Evolutionary conservation across 192 early-diverging fungal genomes (phyloP).

Genomic region (Podila verticillata): DNA sequence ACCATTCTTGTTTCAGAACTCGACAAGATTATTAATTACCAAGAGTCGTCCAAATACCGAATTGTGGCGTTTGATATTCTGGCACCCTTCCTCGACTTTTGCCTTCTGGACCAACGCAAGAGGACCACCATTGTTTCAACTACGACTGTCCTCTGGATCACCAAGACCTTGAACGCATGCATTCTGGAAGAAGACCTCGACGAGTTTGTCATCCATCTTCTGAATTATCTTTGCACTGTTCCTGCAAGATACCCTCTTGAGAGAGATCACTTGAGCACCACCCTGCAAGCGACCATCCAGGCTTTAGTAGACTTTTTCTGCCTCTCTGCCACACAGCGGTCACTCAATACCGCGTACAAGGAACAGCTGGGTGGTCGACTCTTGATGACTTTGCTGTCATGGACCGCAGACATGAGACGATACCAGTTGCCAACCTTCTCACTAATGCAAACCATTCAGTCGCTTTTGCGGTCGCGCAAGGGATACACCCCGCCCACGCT

Average conservation of each 20-base stretch:
- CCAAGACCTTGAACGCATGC: slow-evolving; percentile 25
- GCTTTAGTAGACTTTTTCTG: slow-evolving; percentile 35
- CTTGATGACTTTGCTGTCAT: slow-evolving; percentile 21
- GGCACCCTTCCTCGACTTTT: slow-evolving; percentile 39
- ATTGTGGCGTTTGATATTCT: slow-evolving; percentile 26
- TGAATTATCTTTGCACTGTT: slow-evolving; percentile 36
- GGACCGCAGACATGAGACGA: slow-evolving; percentile 39
- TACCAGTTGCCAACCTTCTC: slow-evolving; percentile 20
- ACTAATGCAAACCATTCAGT: slow-evolving; percentile 15
- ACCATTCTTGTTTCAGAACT: slow-evolving; percentile 20
- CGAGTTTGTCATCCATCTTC: slow-evolving; percentile 16
- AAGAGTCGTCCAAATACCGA: slow-evolving; percentile 20
- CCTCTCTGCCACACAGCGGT: slow-evolving; percentile 22
- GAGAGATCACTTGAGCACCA: slow-evolving; percentile 15
- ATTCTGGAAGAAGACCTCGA: slow-evolving; percentile 18
- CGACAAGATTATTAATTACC: slow-evolving; percentile 31
- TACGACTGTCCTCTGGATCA: slow-evolving; percentile 29
- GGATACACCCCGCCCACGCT: slow-evolving; percentile 18
- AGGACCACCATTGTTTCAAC: slow-evolving; percentile 16
- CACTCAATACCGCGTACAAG: slow-evolving; percentile 21
- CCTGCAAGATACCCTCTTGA: slow-evolving; percentile 26
- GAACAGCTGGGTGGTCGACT: slow-evolving; percentile 18
- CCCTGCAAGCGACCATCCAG: slow-evolving; percentile 22
- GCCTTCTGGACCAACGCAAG: slow-evolving; percentile 29
- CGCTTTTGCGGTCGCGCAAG: slow-evolving; percentile 19